Evolutionary conservation across 257 asterid species (phyloP).

Genomic region (Primulina eburnea): DNA sequence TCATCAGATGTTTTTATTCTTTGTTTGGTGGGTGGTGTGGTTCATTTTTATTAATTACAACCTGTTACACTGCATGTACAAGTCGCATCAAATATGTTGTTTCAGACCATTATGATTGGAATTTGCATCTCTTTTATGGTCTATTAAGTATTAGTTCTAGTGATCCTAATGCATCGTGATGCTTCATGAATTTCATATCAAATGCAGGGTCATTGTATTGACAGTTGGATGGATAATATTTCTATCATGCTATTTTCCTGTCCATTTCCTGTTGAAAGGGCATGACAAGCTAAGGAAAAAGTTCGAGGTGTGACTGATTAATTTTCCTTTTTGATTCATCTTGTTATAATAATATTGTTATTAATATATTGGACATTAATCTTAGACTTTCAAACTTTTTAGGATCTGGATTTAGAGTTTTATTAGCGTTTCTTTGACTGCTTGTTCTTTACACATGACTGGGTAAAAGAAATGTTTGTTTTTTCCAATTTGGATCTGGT

Average conservation of each 20-base stretch:
- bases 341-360: not conserved
- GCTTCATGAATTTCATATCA: constrained; percentile 18
- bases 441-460: constrained; percentile 10
- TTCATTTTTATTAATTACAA: not conserved
- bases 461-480: constrained; percentile 10
- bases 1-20: not conserved
- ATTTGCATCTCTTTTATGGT: constrained; percentile 12
- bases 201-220: constrained; percentile 81
- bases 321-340: not conserved
- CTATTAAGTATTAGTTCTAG: constrained; percentile 4
- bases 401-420: constrained; percentile 6
- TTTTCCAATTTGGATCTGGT: constrained; percentile 13
- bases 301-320: constrained; percentile 66
- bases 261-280: constrained; percentile 84
- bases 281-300: constrained; percentile 75
- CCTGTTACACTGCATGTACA: not conserved
- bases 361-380: not conserved
- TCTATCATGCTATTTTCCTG: constrained; percentile 92
- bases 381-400: not conserved
- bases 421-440: constrained; percentile 13
- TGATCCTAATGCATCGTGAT: constrained; percentile 24
- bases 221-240: constrained; percentile 91
- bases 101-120: not conserved
- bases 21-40: not conserved
- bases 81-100: not conserved